Conservation (phyloP, 495 filamentous ascomycete genomes). For the Podospora pseudocomata region DNA sequence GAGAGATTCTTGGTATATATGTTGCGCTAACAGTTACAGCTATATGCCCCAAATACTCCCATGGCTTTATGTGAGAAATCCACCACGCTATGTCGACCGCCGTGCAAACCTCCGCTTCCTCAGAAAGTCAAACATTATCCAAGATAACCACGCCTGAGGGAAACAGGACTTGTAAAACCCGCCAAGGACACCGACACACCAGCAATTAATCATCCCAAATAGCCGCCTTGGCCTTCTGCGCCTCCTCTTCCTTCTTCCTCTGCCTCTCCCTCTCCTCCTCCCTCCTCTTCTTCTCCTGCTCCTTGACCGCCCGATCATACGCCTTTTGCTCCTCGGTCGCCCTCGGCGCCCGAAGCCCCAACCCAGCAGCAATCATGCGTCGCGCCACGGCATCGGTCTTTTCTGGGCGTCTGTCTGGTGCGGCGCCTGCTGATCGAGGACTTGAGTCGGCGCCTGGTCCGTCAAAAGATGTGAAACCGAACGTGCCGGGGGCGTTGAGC, state of each 20-base stretch:
- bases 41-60: too few species aligned
- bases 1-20: too few species aligned
- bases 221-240: conserved; percentile 65
- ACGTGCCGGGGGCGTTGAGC: conserved; percentile 16
- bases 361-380: conserved; percentile 81
- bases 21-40: too few species aligned
- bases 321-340: conserved; percentile 82
- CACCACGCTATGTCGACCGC: neutral
- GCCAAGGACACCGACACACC: neutral
- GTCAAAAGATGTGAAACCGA: conserved; percentile 14
- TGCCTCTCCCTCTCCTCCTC: conserved; percentile 68
- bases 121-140: too few species aligned
- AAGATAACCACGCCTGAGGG: neutral
- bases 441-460: conserved; percentile 3
- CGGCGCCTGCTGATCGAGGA: neutral
- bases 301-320: conserved; percentile 78
- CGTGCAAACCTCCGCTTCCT: neutral
- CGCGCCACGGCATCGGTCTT: conserved; percentile 90
- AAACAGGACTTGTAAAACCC: neutral
- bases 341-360: conserved; percentile 78
- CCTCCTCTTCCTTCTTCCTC: conserved; percentile 61
- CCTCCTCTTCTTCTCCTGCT: conserved; percentile 76
- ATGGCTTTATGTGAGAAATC: neutral
- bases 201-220: conserved; percentile 73
- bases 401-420: conserved; percentile 58